These are phyloP conservation scores for Cyberlindnera veronae DNA, from an alignment of 805 yeast species.

Conservation along the genomic window DNA sequence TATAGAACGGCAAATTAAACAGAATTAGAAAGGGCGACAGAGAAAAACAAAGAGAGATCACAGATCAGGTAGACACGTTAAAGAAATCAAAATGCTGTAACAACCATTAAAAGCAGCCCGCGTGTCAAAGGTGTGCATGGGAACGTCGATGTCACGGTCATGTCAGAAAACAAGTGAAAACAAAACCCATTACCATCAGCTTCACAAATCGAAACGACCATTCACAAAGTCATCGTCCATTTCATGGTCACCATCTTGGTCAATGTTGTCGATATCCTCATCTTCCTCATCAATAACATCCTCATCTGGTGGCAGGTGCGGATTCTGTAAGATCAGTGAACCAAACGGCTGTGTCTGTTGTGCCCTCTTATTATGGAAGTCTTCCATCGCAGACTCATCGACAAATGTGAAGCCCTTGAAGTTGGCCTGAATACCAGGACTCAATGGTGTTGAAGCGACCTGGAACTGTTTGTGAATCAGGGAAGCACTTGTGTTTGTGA, in stretches of 20 bases:
- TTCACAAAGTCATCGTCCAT: slow-evolving; percentile 83
- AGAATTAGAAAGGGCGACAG: too few species aligned
- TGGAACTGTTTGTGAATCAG: slow-evolving; percentile 65
- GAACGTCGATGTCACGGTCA: background rate
- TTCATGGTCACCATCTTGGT: slow-evolving; percentile 48
- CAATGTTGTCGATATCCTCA: slow-evolving; percentile 39
- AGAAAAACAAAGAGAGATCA: too few species aligned
- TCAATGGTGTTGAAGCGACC: slow-evolving; percentile 65
- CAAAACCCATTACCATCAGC: too few species aligned
- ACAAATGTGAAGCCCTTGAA: slow-evolving; percentile 97
- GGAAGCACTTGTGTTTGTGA: slow-evolving; percentile 87
- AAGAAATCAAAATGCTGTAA: too few species aligned
- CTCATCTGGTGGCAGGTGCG: slow-evolving; percentile 77
- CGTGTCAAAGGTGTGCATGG: background rate
- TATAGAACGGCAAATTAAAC: too few species aligned
- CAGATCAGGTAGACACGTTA: too few species aligned
- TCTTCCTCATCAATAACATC: slow-evolving; percentile 73
- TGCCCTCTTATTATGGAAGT: slow-evolving; percentile 50
- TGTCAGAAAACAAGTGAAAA: background rate
- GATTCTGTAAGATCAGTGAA: slow-evolving; percentile 75
- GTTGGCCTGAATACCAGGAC: slow-evolving; percentile 94
- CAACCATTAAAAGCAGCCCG: too few species aligned
- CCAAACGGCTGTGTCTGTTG: slow-evolving; percentile 44
- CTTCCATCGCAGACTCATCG: slow-evolving; percentile 90
- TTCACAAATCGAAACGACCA: slow-evolving; percentile 78